phyloP scores from a whole-genome alignment of 2,329 filamentous ascomycete species.

The Bipolaris cookei region DNA sequence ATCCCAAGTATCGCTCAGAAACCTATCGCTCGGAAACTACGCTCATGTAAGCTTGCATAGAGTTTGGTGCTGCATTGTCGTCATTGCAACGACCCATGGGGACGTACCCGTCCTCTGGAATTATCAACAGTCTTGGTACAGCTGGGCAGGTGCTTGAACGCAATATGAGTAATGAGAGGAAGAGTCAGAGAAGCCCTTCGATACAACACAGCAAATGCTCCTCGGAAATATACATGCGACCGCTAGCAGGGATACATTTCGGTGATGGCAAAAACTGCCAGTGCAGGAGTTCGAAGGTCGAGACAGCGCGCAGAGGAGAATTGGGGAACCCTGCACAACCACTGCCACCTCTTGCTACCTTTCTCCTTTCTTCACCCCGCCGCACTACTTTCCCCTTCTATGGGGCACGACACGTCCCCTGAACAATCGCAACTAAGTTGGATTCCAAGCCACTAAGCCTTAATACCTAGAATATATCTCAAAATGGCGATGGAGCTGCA shows the following conservation, averaged over 20 bases:
- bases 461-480: not conserved
- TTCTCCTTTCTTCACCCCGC: not conserved
- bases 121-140: slow-evolving; percentile 19
- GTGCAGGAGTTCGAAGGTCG: not conserved
- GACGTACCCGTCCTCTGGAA: slow-evolving; percentile 4
- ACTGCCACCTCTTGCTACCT: not conserved
- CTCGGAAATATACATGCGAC: not conserved
- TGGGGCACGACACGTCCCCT: not conserved
- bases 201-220: too few species aligned
- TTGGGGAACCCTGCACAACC: not conserved
- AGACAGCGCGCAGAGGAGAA: not conserved
- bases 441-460: not conserved
- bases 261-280: not conserved
- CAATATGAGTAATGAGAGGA: not conserved
- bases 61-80: slow-evolving; percentile 5
- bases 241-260: not conserved
- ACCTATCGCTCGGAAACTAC: slow-evolving; percentile 12
- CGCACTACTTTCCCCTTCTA: not conserved
- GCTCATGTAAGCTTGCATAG: slow-evolving; percentile 8
- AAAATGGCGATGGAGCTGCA: not conserved
- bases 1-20: not conserved
- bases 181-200: not conserved
- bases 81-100: not conserved
- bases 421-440: not conserved
- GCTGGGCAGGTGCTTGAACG: slow-evolving; percentile 11